Percentiles rank a stretch among this genome's conserved stretches.
These are phyloP conservation scores for Pseudogymnoascus sp. DNA, from an alignment of 2,329 filamentous ascomycete species.

Conservation along the genomic window DNA sequence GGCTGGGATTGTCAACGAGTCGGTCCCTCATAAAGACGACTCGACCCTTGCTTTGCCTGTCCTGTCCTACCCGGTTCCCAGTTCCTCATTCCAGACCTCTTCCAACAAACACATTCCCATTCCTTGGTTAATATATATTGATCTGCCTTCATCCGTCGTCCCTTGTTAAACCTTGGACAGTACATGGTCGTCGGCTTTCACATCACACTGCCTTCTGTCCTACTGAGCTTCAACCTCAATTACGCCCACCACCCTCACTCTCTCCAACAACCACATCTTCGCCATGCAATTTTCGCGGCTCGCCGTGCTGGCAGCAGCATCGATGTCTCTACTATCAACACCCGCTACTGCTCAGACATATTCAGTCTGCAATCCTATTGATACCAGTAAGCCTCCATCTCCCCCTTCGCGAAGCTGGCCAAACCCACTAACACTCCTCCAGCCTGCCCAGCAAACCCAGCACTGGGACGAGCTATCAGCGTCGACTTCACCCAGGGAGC, in stretches of 20 bases:
- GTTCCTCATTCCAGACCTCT: background rate
- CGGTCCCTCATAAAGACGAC: background rate
- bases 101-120: background rate
- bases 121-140: background rate
- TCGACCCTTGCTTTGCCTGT: background rate
- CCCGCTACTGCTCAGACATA: background rate
- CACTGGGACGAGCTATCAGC: conserved; percentile 71
- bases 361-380: background rate
- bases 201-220: background rate
- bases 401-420: background rate
- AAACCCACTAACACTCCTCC: conserved; percentile 17
- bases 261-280: background rate
- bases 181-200: background rate
- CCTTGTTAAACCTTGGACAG: background rate
- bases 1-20: background rate
- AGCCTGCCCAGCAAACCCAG: conserved; percentile 66
- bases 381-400: background rate
- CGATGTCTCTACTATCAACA: background rate
- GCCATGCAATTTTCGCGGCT: background rate
- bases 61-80: background rate
- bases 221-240: background rate
- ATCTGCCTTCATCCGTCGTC: background rate
- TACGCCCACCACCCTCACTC: background rate
- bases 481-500: conserved; percentile 74
- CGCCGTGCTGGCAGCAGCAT: background rate